Base-by-base conservation (phyloP, 805 yeast species). In the Monosporozyma unispora region DNA sequence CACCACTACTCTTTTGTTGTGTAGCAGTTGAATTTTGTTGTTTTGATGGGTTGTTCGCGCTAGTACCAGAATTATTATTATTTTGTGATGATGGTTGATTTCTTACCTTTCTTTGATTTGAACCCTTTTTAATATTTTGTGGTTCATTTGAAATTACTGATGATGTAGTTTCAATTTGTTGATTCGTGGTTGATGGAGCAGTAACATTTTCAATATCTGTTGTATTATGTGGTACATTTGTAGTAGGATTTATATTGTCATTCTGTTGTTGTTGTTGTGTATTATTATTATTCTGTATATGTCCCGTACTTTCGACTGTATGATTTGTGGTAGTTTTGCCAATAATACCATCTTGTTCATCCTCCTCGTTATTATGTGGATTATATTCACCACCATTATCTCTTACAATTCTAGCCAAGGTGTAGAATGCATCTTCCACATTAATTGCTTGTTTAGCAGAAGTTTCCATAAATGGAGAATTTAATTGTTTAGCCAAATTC, bases 361-460 rank as follows among this genome's bases (percentile, higher is more conserved):
- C 19, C 8, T 31, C 11, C 4, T 39, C 42, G 8, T 50, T 49
- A 9, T 50, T 46, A 38, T 53, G 54, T 37, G 58, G 57, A 44
- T 66, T 66, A 47, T 52, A 65, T 2, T 45, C 35, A 11, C 66
- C 67, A 29, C 70, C 70, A 39, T 64, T 60, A 48, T 66, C 70
- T 49, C 70, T 75, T 48, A 82, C 79, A 42, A 73, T 71, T 56
- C 88, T 75, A 14, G 83, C 86, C 54, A 84, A 64, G 37, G 80
- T 82, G 61, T 76, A 81, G 66, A 87, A 87, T 2, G 90, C 84
- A 59, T 83, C 88, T 62, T 87, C 95, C 43, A 93, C 97, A 59
- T 93, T 90, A 56, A 84, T 77, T 52, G 95, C 82, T 59, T 84
- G 87, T 67, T 93, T 93, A 22, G 98, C 98, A 39, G 91, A 81